phyloP scores from a whole-genome alignment of 495 filamentous ascomycete species.

The Aspergillus conjunctus region DNA sequence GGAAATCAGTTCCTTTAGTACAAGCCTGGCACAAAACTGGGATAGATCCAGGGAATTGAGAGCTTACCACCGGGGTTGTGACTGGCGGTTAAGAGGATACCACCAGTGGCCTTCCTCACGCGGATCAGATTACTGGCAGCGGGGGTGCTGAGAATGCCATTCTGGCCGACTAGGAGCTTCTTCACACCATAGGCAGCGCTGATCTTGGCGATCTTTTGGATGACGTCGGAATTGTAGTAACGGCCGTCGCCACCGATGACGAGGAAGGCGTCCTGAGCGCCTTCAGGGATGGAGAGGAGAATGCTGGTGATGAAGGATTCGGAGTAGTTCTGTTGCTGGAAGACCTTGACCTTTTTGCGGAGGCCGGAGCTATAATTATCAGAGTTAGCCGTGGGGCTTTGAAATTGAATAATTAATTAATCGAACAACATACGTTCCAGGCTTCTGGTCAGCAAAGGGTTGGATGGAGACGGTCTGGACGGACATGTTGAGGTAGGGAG shows the following conservation, averaged over 20 bases:
- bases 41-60: background rate
- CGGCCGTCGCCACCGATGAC: conserved; percentile 98
- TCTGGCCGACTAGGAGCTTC: conserved; percentile 94
- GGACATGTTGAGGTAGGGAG: conserved; percentile 56
- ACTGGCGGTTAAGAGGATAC: conserved; percentile 93
- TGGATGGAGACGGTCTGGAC: conserved; percentile 73
- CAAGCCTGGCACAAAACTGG: background rate
- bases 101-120: conserved; percentile 89
- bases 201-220: conserved; percentile 97
- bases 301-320: conserved; percentile 94
- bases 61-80: conserved; percentile 95
- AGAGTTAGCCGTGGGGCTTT: conserved; percentile 30
- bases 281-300: conserved; percentile 94
- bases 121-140: conserved; percentile 95
- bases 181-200: conserved; percentile 96
- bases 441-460: conserved; percentile 93
- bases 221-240: conserved; percentile 94
- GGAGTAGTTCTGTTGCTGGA: conserved; percentile 92
- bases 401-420: conserved; percentile 11
- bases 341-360: conserved; percentile 97
- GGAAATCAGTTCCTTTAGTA: background rate
- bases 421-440: conserved; percentile 82
- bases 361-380: conserved; percentile 75
- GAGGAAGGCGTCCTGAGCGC: conserved; percentile 80
- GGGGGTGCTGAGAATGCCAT: conserved; percentile 94